Evolutionary conservation across 345 rosid species (phyloP).

Genomic region (Psidium guajava): DNA sequence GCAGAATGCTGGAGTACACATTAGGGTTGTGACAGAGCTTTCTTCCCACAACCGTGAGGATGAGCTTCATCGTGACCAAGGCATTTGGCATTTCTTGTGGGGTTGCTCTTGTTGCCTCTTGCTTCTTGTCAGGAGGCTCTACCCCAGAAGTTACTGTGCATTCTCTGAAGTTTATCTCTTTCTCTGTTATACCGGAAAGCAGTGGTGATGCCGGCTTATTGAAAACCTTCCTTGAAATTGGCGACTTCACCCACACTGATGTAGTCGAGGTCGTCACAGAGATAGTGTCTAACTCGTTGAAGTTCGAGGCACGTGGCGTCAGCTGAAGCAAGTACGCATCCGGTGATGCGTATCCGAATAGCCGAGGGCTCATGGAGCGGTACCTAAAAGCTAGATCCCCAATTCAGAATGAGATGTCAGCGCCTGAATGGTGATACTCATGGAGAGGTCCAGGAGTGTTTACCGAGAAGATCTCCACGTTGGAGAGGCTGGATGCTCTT

Average conservation of each 20-base stretch:
- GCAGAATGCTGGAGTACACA: constrained; percentile 38
- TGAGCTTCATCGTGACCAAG: constrained; percentile 30
- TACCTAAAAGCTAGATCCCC: constrained; percentile 41
- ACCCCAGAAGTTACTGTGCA: constrained; percentile 7
- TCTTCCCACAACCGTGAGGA: constrained; percentile 31
- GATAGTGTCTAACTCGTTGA: constrained; percentile 31
- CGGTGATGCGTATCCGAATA: constrained; percentile 65
- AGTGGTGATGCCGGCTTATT: constrained; percentile 24
- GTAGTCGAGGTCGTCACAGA: constrained; percentile 7
- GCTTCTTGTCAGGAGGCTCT: constrained; percentile 10
- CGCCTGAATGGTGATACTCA: constrained; percentile 3
- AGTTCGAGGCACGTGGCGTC: constrained; percentile 39
- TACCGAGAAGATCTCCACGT: constrained; percentile 17
- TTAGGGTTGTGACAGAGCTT: constrained; percentile 52
- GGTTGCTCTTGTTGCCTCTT: background rate
- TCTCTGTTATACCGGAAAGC: constrained; percentile 13
- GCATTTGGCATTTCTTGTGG: constrained; percentile 36
- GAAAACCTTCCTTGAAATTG: constrained; percentile 20
- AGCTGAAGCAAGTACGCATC: constrained; percentile 66
- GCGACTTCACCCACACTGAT: constrained; percentile 30
- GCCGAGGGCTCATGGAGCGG: constrained; percentile 44
- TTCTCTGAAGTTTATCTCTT: constrained; percentile 44
- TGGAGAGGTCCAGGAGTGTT: constrained; percentile 26
- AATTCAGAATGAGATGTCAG: constrained; percentile 37
- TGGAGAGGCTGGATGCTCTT: too few relatives aligned